Percentiles rank a stretch among this genome's conserved stretches.
These are phyloP conservation scores for Trichophyton benhamiae DNA, from an alignment of 2,329 filamentous ascomycete species.

Conservation along the genomic window DNA sequence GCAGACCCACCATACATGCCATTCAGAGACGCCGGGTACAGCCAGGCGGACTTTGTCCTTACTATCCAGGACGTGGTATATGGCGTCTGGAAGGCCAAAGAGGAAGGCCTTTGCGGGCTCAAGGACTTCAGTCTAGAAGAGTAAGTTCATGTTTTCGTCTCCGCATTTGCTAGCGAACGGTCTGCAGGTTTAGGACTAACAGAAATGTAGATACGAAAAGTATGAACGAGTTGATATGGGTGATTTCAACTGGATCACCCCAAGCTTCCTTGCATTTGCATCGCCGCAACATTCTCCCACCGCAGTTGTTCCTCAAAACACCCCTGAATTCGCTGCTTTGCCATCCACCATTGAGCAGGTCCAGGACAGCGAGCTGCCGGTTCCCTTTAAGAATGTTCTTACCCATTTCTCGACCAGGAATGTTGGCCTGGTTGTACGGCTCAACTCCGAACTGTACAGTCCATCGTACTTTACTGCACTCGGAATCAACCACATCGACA, in stretches of 20 bases:
- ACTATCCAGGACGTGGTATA: conserved; percentile 97
- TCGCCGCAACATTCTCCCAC: conserved; percentile 78
- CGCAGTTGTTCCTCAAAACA: conserved; percentile 57
- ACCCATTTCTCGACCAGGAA: conserved; percentile 77
- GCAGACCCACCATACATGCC: conserved; percentile 97
- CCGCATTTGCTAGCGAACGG: neutral
- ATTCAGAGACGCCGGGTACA: conserved; percentile 95
- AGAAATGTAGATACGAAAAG: conserved; percentile 57
- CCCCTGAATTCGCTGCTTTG: conserved; percentile 60
- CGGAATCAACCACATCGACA: conserved; percentile 90
- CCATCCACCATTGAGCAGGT: conserved; percentile 66
- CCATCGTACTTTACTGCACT: conserved; percentile 94
- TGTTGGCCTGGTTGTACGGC: conserved; percentile 81
- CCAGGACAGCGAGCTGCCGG: conserved; percentile 57
- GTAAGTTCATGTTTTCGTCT: conserved; percentile 31
- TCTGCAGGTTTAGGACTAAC: conserved; percentile 1
- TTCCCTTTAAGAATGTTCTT: conserved; percentile 91
- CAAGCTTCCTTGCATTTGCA: conserved; percentile 88
- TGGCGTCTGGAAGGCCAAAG: conserved; percentile 97
- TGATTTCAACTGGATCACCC: conserved; percentile 99
- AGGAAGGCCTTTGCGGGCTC: conserved; percentile 79
- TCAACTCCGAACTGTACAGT: conserved; percentile 93
- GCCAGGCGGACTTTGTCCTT: conserved; percentile 90
- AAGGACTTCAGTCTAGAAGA: conserved; percentile 94
- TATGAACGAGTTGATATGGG: conserved; percentile 95